Base-by-base conservation (phyloP, 2,329 filamentous ascomycete genomes). In the Fusarium oligoseptatum region DNA sequence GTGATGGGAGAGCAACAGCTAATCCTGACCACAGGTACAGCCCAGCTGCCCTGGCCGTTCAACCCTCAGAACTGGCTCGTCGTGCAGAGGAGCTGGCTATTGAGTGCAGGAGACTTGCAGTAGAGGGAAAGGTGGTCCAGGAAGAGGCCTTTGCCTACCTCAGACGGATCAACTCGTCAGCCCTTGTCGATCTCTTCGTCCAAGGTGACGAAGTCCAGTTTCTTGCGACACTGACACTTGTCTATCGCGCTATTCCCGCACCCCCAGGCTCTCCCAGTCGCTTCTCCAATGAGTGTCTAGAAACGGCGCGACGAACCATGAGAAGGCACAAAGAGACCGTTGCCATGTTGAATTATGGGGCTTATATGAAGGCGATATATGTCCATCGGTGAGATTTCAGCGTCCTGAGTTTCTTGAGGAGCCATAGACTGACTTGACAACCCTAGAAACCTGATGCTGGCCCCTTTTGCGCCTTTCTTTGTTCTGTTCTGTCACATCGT, bases 401-500 rank as follows among this genome's bases (percentile, higher is more conserved):
- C 20, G 7, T 14, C 4, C 11, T n/a, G 24, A 4, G 14, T 24
- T 29, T 43, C 45, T 10, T 27, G 12, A 29, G 8, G 24, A 29
- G 10, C 27, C 6, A 52, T 32, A 12, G 10, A 11, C 62, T 64
- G 12, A 64, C 37, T 32, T 9, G 14, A 22, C 1, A 1, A 2
- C 20, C 7, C 3, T 48, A 88, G 87, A 87, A 86, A 85, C 12
- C 80, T 89, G 32, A 81, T 90, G 27, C 84, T 89, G 70, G 86
- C 87, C 2, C 89, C 88, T 0, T 91, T 91, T 75, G 87, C 88
- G 1, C 88, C 89, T 1, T 89, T 90, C 74, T 89, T 89, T 64
- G 87, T 90, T 22, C 82, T 91, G 20, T 90, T 91, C 79, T 89
- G 87, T 76, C 85, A 88, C 63, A 83, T 89, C 58, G 86, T 89